Conservation (phyloP, 495 filamentous ascomycete species). For the Aspergillus haitiensis region DNA sequence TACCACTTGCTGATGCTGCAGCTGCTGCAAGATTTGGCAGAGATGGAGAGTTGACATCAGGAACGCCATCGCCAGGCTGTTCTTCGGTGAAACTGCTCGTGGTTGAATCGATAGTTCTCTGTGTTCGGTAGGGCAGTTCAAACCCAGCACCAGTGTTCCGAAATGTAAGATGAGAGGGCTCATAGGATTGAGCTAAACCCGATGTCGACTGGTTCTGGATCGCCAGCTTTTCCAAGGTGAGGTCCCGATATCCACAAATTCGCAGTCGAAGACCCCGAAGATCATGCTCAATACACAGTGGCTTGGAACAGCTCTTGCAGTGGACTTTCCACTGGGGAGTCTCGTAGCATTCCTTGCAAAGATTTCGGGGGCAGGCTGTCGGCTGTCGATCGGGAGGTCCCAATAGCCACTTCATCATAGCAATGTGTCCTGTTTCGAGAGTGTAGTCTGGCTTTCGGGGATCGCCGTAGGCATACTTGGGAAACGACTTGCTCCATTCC, state of each 20-base stretch:
- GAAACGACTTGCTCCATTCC: constrained; percentile 47
- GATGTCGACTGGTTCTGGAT: constrained; percentile 34
- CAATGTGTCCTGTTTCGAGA: constrained; percentile 48
- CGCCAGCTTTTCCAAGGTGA: constrained; percentile 52
- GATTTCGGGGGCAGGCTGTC: constrained; percentile 55
- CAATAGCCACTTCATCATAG: constrained; percentile 52
- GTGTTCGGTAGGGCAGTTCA: constrained; percentile 24
- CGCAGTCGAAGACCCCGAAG: constrained; percentile 59
- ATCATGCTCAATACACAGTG: constrained; percentile 63
- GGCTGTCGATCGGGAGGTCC: constrained; percentile 48
- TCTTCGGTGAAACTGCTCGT: constrained; percentile 47
- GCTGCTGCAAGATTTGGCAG: constrained; percentile 17
- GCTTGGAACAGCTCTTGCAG: constrained; percentile 57
- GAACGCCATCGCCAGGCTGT: constrained; percentile 29
- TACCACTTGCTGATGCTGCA: background rate
- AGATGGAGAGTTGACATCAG: constrained; percentile 24
- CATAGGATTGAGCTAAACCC: constrained; percentile 12
- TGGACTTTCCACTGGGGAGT: constrained; percentile 59
- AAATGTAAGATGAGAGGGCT: constrained; percentile 14
- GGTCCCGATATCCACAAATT: constrained; percentile 59
- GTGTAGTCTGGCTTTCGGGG: constrained; percentile 45
- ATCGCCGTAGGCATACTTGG: constrained; percentile 47
- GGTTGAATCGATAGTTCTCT: constrained; percentile 36
- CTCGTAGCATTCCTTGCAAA: constrained; percentile 60
- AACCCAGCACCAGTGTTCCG: background rate